phyloP scores from a whole-genome alignment of 176 grass and related monocot species.

The Panicum miliaceum region DNA sequence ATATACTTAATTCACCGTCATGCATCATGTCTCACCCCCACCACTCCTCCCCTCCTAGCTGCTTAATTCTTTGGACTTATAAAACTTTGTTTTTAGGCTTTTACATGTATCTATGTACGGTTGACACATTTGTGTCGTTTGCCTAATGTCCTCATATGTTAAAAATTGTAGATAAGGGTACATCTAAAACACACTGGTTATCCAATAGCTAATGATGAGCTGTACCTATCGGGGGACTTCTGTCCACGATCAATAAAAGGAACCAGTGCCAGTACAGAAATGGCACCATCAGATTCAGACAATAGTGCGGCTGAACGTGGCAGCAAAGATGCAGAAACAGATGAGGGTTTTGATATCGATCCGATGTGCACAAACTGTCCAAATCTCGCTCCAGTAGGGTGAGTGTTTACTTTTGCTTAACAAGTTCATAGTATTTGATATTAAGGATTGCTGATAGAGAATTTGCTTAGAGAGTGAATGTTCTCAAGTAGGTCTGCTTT shows the following conservation, averaged over 20 bases:
- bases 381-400: constrained; percentile 86
- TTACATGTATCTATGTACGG: constrained; percentile 5
- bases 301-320: constrained; percentile 32
- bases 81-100: neutral
- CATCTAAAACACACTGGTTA: constrained; percentile 89
- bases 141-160: neutral
- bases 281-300: constrained; percentile 10
- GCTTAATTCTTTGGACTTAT: neutral
- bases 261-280: constrained; percentile 43
- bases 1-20: neutral
- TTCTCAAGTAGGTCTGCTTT: neutral
- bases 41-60: neutral
- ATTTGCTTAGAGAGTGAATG: neutral
- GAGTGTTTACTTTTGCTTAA: constrained; percentile 29
- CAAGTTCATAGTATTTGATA: constrained; percentile 15
- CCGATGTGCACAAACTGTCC: constrained; percentile 93
- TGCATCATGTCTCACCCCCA: neutral
- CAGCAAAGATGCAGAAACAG: constrained; percentile 30
- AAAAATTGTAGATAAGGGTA: constrained; percentile 82
- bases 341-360: constrained; percentile 59
- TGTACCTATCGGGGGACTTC: constrained; percentile 71
- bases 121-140: constrained; percentile 6
- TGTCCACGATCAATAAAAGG: constrained; percentile 61
- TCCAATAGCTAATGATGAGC: constrained; percentile 87
- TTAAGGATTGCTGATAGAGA: neutral